phyloP scores from a whole-genome alignment of 352 stramenopile species.

The Pythium monospermum region DNA sequence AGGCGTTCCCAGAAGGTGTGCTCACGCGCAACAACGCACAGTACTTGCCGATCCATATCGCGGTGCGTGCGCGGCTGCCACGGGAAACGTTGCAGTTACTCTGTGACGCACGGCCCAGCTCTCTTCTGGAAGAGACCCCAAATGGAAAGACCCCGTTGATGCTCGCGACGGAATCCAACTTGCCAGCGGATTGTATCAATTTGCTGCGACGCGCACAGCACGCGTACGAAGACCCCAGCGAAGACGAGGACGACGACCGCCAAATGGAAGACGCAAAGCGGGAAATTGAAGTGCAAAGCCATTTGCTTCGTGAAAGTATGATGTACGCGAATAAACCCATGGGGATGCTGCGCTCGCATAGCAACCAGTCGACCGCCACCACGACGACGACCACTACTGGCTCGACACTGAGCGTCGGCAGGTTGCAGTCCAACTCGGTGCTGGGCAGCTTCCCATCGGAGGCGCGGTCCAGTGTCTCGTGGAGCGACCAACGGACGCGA shows the following conservation, averaged over 20 bases:
- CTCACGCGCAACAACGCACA: slow-evolving; percentile 81
- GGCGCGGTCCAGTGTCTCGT: slow-evolving; percentile 14
- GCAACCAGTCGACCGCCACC: slow-evolving; percentile 3
- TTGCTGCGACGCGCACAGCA: slow-evolving; percentile 68
- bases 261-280: slow-evolving; percentile 69
- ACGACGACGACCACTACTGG: too few relatives aligned
- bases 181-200: slow-evolving; percentile 40
- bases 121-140: slow-evolving; percentile 62
- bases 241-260: slow-evolving; percentile 48
- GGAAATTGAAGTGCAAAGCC: slow-evolving; percentile 71
- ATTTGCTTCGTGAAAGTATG: slow-evolving; percentile 73
- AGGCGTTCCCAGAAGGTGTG: slow-evolving; percentile 68
- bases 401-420: slow-evolving; percentile 17
- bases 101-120: slow-evolving; percentile 61
- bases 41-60: slow-evolving; percentile 81
- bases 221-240: slow-evolving; percentile 53
- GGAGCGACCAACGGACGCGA: slow-evolving; percentile 6
- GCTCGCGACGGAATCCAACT: slow-evolving; percentile 51
- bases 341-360: slow-evolving; percentile 29
- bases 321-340: slow-evolving; percentile 25
- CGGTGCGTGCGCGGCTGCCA: slow-evolving; percentile 51
- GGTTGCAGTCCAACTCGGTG: slow-evolving; percentile 19
- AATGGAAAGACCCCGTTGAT: slow-evolving; percentile 65
- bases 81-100: slow-evolving; percentile 51
- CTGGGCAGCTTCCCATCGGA: slow-evolving; percentile 15